Evolutionary conservation across 2,329 filamentous ascomycete genomes (phyloP).

Genomic region (Fusarium secorum): DNA sequence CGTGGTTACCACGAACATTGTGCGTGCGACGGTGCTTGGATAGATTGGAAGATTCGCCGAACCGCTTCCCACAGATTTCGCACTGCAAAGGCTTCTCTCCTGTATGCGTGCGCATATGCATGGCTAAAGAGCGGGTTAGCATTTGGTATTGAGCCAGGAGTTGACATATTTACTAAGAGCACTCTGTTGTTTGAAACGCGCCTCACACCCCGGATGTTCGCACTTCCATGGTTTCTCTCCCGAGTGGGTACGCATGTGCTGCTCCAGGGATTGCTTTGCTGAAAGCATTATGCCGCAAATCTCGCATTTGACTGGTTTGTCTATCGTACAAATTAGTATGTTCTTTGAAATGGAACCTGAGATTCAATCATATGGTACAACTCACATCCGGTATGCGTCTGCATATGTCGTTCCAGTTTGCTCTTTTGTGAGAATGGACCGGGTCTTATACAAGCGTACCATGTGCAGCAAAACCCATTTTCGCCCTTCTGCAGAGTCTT

Average conservation of each 20-base stretch:
- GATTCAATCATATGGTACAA: conserved; percentile 13
- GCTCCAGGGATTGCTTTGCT: conserved; percentile 71
- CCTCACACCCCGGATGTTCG: conserved; percentile 56
- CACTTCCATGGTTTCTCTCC: conserved; percentile 71
- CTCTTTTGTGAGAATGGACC: conserved; percentile 65
- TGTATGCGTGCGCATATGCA: conserved; percentile 72
- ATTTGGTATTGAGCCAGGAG: neutral
- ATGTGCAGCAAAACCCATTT: conserved; percentile 62
- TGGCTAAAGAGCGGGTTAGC: conserved; percentile 55
- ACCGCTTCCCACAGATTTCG: conserved; percentile 64
- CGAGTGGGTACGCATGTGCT: conserved; percentile 73
- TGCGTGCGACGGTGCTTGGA: conserved; percentile 72
- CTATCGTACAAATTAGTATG: conserved; percentile 47
- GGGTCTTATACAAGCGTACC: conserved; percentile 63
- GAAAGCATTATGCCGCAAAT: conserved; percentile 67
- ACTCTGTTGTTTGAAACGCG: conserved; percentile 72
- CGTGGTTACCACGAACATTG: conserved; percentile 59
- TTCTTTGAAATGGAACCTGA: neutral
- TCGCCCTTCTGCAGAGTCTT: conserved; percentile 53
- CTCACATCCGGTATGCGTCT: conserved; percentile 71
- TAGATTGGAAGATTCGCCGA: conserved; percentile 72
- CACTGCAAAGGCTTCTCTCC: conserved; percentile 69
- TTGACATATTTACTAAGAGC: conserved; percentile 63
- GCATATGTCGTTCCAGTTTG: conserved; percentile 71
- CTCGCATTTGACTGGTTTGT: conserved; percentile 65